Base-by-base conservation (phyloP, 306 rosid species). In the Ormosia semicastrata region DNA sequence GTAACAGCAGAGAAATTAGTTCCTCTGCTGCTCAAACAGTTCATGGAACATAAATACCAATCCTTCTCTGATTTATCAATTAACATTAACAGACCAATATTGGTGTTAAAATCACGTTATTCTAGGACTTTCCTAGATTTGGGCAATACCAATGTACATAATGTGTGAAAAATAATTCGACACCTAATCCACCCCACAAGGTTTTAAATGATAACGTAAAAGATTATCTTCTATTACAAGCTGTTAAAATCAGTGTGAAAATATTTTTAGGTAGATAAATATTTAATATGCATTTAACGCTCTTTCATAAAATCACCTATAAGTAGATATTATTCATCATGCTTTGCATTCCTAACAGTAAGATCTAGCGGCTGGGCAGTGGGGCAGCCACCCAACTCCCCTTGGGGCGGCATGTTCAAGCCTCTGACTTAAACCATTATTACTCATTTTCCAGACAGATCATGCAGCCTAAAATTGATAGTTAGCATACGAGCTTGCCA, bases 1-100 rank as follows among this genome's bases (percentile, higher is more conserved):
- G 87, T 85, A 85, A 86, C 88, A 85, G 92, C 94, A 89, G 90
- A 93, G 93, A 89, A 87, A 91, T 90, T 84, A 90, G 93, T 79
- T 88, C 89, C 93, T 89, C 94, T 85, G 92, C 94, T 88, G 88
- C 90, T 78, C 82, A 83, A 64, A 56, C 62, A 80, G 84, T 66
- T 67, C 62, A 62, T 52, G 73, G 77, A 87, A 75, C 76, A 86
- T 66, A 78, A 80, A 68, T 34, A 44, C 81, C 83, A 43, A 86
- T 53, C 14, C 71, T 46, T 29, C 66, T 81, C 59, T 56, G 59
- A 77, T 56, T 50, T 62, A 71, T 53, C 74, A 44, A 36, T 73
- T 72, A 78, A 77, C 39, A 50, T 47, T 50, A 76, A 32, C 77
- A 77, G 6, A 63, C 30, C 80, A 83, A 40, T 8, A 8, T 24